These are phyloP conservation scores for Colletotrichum tofieldiae DNA, from an alignment of 2,329 filamentous ascomycete genomes.

Conservation along the genomic window DNA sequence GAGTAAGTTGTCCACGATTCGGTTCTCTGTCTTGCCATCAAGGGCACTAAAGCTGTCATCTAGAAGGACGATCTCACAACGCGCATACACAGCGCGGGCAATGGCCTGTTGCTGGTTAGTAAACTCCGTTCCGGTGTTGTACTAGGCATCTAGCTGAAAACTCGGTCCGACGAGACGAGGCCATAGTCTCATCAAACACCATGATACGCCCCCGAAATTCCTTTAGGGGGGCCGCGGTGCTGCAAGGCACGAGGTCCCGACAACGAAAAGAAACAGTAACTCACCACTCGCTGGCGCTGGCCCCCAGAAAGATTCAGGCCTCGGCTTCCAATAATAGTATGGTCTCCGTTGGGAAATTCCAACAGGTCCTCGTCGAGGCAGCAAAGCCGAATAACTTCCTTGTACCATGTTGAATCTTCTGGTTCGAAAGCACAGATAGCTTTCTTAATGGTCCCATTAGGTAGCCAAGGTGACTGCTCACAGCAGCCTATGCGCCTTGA, in stretches of 20 bases:
- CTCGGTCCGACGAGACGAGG: too few species aligned
- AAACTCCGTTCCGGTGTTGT: too few species aligned
- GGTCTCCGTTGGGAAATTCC: slow-evolving; percentile 43
- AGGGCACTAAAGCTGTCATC: slow-evolving; percentile 42
- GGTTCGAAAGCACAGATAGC: slow-evolving; percentile 43
- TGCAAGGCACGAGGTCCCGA: too few species aligned
- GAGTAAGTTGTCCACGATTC: slow-evolving; percentile 40
- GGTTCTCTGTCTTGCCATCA: slow-evolving; percentile 38
- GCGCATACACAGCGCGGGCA: slow-evolving; percentile 32
- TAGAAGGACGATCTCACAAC: slow-evolving; percentile 6
- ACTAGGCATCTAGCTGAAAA: too few species aligned
- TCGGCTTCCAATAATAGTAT: slow-evolving; percentile 41
- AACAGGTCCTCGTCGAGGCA: slow-evolving; percentile 42
- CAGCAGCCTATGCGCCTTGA: slow-evolving; percentile 43
- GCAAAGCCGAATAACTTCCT: slow-evolving; percentile 47
- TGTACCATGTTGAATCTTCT: slow-evolving; percentile 51
- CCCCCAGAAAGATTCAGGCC: slow-evolving; percentile 45
- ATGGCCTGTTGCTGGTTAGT: slow-evolving; percentile 20
- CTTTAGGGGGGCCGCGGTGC: too few species aligned
- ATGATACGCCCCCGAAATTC: too few species aligned
- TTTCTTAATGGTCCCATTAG: slow-evolving; percentile 42
- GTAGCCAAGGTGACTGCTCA: slow-evolving; percentile 46
- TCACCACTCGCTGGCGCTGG: slow-evolving; percentile 47
- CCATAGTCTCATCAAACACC: too few species aligned
- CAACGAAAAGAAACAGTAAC: neutral